Evolutionary conservation across 2,329 filamentous ascomycete species (phyloP).

Genomic region (Neurospora crassa): DNA sequence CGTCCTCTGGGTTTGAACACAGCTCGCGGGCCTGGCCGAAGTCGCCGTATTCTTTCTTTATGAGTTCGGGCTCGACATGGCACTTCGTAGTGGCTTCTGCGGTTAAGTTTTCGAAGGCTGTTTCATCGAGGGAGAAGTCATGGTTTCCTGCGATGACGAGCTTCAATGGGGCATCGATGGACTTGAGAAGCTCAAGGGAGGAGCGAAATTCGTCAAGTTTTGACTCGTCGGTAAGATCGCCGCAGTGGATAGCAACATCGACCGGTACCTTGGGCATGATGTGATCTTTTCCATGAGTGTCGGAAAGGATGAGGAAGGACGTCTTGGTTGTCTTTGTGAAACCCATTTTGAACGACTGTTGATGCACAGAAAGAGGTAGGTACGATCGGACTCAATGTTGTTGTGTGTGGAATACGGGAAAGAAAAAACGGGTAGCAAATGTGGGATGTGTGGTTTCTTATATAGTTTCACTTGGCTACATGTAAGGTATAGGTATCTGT

Average conservation of each 20-base stretch:
- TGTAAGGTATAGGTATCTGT: background rate
- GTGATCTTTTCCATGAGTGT: conserved; percentile 28
- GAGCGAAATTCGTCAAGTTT: conserved; percentile 29
- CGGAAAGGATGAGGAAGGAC: conserved; percentile 33
- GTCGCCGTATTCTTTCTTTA: conserved; percentile 27
- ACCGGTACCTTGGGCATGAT: conserved; percentile 16
- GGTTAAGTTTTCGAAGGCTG: conserved; percentile 20
- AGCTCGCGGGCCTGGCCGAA: conserved; percentile 28
- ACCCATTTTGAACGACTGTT: background rate
- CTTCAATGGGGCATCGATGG: conserved; percentile 39
- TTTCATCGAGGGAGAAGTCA: conserved; percentile 32
- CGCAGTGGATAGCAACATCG: conserved; percentile 44
- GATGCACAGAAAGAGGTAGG: background rate
- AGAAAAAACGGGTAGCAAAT: background rate
- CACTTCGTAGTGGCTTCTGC: background rate
- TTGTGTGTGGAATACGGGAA: background rate
- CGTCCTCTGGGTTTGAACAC: conserved; percentile 26
- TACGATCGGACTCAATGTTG: background rate
- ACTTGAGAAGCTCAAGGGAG: conserved; percentile 32
- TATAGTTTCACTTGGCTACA: background rate
- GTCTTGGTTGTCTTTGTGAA: conserved; percentile 23
- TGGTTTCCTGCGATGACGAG: conserved; percentile 48
- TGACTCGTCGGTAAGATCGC: conserved; percentile 38
- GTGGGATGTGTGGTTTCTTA: background rate
- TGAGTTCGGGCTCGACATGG: conserved; percentile 12